Base-by-base conservation (phyloP, 495 filamentous ascomycete genomes). In the Annulohypoxylon maeteangense region DNA sequence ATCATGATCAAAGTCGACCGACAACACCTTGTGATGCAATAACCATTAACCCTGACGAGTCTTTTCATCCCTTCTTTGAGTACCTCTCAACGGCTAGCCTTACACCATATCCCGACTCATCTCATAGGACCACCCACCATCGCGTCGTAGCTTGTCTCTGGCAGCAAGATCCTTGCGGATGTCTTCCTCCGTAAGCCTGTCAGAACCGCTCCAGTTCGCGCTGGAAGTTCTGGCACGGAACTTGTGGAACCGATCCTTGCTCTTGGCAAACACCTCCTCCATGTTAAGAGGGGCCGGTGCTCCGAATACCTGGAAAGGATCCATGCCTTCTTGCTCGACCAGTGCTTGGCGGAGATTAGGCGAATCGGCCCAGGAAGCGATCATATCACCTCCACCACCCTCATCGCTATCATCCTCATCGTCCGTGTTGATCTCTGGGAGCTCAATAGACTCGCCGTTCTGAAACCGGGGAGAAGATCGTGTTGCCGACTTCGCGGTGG, bases 241-340 rank as follows among this genome's bases (percentile, higher is more conserved):
- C 77, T 91, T 90, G 80, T 92, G 90, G 79, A 90, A 88, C 67
- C 91, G 85, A 58, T 92, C 91, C 76, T 92, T 92, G 76, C 90
- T 92, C 65, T 88, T 86, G 75, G 87, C 90, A 82, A 99, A 99
- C 47, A 97, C 93, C 72, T 98, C 94, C 75, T 99, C 95, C 87
- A 99, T 92, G 67, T 92, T 90, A 75, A 98, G 86, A 34, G 91
- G 91, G 11, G 86, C 90, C 50, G 95, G 91, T 1, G 92, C 91
- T 1, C 95, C 95, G 75, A 99, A 99, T 34, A 99, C 90, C 16
- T 89, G 85, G 75, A 95, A 91, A 1, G 93, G 92, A 76, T 98
- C 93, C 62, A 92, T 84, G 16, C 87, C 84, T 76, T 99, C 94
- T 76, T 99, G 95, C 38, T 85, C 77, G 40, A 86, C 80, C 7